Percentiles rank a stretch among this genome's conserved stretches.
Conservation (phyloP, 345 rosid genomes). For the Heritiera fomes region DNA sequence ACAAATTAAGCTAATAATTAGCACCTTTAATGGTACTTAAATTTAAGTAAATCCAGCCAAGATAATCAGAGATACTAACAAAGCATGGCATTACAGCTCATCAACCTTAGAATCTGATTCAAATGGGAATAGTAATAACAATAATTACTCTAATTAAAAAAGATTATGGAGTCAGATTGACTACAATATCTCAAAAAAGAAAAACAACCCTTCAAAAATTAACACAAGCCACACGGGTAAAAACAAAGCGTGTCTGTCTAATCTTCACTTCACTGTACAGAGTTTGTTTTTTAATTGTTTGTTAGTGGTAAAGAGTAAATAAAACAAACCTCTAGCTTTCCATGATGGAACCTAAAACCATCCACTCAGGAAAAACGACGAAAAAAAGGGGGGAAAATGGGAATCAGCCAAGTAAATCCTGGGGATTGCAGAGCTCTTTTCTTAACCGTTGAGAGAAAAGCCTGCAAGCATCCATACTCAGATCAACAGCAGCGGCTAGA, state of each 20-base stretch:
- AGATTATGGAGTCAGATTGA: background rate
- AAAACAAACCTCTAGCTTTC: background rate
- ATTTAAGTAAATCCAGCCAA: no score
- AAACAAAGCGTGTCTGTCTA: conserved; percentile 42
- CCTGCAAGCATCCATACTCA: conserved; percentile 93
- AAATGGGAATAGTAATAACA: background rate
- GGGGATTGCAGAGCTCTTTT: conserved; percentile 69
- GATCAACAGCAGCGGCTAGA: conserved; percentile 80
- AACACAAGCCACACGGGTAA: conserved; percentile 49
- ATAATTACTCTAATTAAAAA: no score
- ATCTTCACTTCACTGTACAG: conserved; percentile 27
- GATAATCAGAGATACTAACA: no score
- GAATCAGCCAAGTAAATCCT: conserved; percentile 39
- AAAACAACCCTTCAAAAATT: no score
- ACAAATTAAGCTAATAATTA: background rate
- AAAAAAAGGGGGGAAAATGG: background rate
- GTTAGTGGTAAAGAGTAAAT: conserved; percentile 21
- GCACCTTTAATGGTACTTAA: background rate
- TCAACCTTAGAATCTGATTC: background rate
- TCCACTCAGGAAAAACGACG: background rate
- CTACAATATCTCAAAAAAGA: background rate
- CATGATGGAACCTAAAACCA: conserved; percentile 29
- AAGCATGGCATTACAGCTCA: background rate
- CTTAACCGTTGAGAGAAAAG: conserved; percentile 84
- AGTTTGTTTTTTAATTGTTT: background rate